Evolutionary conservation across 345 rosid species (phyloP).

Genomic region (Erucastrum elatum): DNA sequence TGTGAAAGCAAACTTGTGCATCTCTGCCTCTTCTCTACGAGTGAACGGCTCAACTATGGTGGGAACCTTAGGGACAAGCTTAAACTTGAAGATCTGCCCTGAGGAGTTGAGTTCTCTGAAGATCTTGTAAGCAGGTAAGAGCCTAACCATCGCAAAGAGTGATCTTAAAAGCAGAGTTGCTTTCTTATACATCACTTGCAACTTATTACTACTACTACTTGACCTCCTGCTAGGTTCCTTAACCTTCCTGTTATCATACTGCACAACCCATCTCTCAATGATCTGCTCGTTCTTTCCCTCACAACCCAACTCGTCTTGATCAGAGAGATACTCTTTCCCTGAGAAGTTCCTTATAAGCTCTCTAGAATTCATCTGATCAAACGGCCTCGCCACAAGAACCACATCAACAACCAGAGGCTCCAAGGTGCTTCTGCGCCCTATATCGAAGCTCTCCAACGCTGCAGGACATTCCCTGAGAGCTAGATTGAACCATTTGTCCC

Average conservation of each 20-base stretch:
- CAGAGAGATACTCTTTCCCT: constrained; percentile 55
- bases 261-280: constrained; percentile 92
- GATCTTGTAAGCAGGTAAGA: constrained; percentile 85
- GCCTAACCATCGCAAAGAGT: constrained; percentile 76
- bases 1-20: constrained; percentile 77
- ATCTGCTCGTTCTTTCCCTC: constrained; percentile 62
- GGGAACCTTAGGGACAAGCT: constrained; percentile 77
- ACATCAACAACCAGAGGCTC: constrained; percentile 91
- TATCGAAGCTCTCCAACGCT: constrained; percentile 75
- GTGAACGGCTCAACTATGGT: constrained; percentile 79
- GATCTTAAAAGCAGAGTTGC: constrained; percentile 79
- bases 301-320: constrained; percentile 54
- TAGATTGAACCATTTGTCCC: constrained; percentile 93
- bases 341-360: constrained; percentile 56
- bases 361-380: constrained; percentile 43
- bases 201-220: constrained; percentile 43
- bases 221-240: constrained; percentile 69
- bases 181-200: constrained; percentile 74
- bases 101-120: constrained; percentile 78
- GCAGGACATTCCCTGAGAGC: constrained; percentile 92
- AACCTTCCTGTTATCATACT: constrained; percentile 65
- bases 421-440: constrained; percentile 64
- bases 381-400: constrained; percentile 59
- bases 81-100: constrained; percentile 54
- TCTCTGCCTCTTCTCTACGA: constrained; percentile 78